Base-by-base conservation (phyloP, 1,139 yeast genomes). In the Debaryomyces sp. region DNA sequence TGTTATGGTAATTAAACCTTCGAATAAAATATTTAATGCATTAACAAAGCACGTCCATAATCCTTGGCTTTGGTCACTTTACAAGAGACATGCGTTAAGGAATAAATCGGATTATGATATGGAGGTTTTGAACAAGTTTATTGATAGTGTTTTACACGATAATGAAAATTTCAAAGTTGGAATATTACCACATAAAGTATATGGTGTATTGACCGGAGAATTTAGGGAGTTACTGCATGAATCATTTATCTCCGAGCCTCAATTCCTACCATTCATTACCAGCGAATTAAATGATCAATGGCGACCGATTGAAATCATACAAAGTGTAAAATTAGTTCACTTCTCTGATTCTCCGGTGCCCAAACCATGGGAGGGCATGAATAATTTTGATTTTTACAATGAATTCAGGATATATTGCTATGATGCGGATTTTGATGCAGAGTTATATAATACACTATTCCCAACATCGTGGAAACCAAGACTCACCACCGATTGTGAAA, bases 151-250 rank as follows among this genome's bases (percentile, higher is more conserved):
- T 41, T 50, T 68, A 26, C 57, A 56, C 24, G 56, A 57, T n/a
- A 50, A 57, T 18, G 32, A 49, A 21, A 53, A 45, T 35, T 61
- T 73, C 6, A 62, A 66, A 41, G 55, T 73, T 10, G 71, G 75
- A 1, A 59, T 78, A 1, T 54, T 80, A 32, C 82, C 82, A 3
- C 83, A 78, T 56, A 59, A 68, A 23, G 66, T 70, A 3, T 78
- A 79, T 53, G 81, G 80, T 2, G 72, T 78, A 5, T 59, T 78
- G 21, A 71, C 82, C 0, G 83, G 83, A 6, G 84, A 80, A 51
- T 76, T 79, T 49, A 64, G 72, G 37, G 71, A 71, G 47, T 30
- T 48, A 24, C 50, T 54, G 49, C 71, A 69, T 58, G 44, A 58
- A 35, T 39, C 60, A 48, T 56, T 68, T 50, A 50, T 61, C 9